Evolutionary conservation across 2,329 filamentous ascomycete genomes (phyloP), one percentile per base, ranked within the genome.

Genomic region (Cercospora zeae-maydis): DNA sequence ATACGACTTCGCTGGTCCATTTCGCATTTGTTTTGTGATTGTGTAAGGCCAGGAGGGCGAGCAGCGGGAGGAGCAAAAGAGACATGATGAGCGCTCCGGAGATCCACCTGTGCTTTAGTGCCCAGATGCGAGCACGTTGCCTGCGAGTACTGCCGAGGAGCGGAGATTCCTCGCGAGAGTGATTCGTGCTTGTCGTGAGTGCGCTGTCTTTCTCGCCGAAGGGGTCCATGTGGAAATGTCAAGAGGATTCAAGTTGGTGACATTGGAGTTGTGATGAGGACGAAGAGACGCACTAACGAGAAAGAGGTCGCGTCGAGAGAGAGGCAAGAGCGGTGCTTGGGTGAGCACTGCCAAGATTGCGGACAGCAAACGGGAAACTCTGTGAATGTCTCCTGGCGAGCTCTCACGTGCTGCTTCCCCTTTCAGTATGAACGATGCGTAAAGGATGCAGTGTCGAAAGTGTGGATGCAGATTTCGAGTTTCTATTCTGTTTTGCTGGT

Each of bases 21-120:
- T 73, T 63, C 4, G 69, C 71, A 36, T 63, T 64, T 6, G 65
- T 69, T 53, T 66, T 64, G 2, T 64, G 63, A 31, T 67, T 67
- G 9, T 63, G 65, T 27, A 74, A 64, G 13, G 72, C 72, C 9
- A 74, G 59, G 19, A 74, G 66, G 3, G 70, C 72, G 13, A 74
- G 66, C 2, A 74, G 65, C 10, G 72, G 70, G 14, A 74, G 56
- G 5, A 74, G 63, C 9, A 71, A 36, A 13, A 73, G 47, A 62
- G 71, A 65, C 55, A 70, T 64, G 39, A 60, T 64, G 34, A 66
- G 42, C 14, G 66, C 58, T 30, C 69, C 66, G 39, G 67, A 63
- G 11, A 72, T 62, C 45, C 61, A 49, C 61, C 69, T 72, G 59
- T 74, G 71, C 14, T 59, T 53, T 5, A 54, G 63, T 59, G 65